Evolutionary conservation across 768 basidiomycete species (phyloP), one percentile per base, ranked within the genome.

Genomic region (Leucocoprinus leucothites): DNA sequence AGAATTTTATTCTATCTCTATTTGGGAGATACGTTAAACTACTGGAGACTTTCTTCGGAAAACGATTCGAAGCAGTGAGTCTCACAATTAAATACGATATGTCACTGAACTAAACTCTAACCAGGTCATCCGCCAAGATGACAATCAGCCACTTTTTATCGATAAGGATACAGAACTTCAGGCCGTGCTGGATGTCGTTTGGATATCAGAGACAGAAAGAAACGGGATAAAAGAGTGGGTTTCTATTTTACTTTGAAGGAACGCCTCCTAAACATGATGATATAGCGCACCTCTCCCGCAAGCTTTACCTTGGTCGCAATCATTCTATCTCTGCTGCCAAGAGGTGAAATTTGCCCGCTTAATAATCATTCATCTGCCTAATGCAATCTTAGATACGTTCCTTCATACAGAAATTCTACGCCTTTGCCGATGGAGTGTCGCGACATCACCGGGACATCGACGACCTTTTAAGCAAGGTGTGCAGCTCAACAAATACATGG

Each of bases 381-480:
- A 16, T 53, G 21, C 19, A 47, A 11, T 31, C 31, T 31, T 72
- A 96, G 85, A 89, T 96, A 57, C 86, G 92, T 22, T 78, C 76
- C 41, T 98, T 96, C 64, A 89, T 97, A 36, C 89, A 94, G 61
- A 93, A 92, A 62, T 98, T 97, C 73, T 96, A 98, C 66, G 87
- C 92, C 21, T 99, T 98, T 68, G 85, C 95, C 0, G 97, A 99
- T 62, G 96, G 96, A 8, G 90, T 97, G 4, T 86, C 89, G 1
- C 91, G 95, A 65, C 89, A 93, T 56, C 90, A 94, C 67, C 81
- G 88, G 41, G 89, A 95, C 65, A 91, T 95, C 28, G 95, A 98
- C 63, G 93, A 94, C 51, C 77, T 98, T 8, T 69, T 99, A 48
- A 87, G 87, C 72, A 94, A 87, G 79, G 96, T 94, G 63, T 54